Conservation (phyloP, 768 basidiomycete species). For the Saitozyma podzolica region DNA sequence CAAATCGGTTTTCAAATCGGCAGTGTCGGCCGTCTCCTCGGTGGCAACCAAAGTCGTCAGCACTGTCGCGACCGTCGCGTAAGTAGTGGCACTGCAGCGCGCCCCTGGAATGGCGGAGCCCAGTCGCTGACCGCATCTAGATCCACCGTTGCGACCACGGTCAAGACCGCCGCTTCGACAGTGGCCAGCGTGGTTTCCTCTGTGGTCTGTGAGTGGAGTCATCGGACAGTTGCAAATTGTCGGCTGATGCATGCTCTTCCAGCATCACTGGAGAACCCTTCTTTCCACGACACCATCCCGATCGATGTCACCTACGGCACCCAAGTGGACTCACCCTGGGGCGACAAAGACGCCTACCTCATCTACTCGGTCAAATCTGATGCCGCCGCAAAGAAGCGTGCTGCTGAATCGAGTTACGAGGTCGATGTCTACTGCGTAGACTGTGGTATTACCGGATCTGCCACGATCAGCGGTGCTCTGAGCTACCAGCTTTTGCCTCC, state of each 20-base stretch:
- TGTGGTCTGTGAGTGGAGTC: background rate
- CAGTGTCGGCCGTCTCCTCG: no score
- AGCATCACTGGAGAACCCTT: background rate
- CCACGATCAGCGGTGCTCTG: background rate
- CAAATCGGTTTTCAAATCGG: no score
- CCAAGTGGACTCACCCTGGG: background rate
- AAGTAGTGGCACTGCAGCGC: no score
- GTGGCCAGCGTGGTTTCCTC: background rate
- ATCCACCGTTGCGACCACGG: background rate
- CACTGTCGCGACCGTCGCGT: no score
- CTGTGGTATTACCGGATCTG: background rate
- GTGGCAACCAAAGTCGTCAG: no score
- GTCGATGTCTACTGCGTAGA: conserved; percentile 1
- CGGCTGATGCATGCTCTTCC: no score
- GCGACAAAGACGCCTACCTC: background rate
- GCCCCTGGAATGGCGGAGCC: no score
- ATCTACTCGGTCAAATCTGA: background rate
- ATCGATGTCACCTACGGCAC: background rate
- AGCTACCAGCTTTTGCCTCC: background rate
- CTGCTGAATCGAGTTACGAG: background rate
- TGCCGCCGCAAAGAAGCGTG: background rate
- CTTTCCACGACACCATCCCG: conserved; percentile 1
- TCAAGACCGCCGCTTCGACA: background rate
- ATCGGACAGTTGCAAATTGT: no score
- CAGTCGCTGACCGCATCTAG: no score